Evolutionary conservation across 352 stramenopile genomes (phyloP), one percentile per base, ranked within the genome.

Genomic region (Phytophthora cactorum): DNA sequence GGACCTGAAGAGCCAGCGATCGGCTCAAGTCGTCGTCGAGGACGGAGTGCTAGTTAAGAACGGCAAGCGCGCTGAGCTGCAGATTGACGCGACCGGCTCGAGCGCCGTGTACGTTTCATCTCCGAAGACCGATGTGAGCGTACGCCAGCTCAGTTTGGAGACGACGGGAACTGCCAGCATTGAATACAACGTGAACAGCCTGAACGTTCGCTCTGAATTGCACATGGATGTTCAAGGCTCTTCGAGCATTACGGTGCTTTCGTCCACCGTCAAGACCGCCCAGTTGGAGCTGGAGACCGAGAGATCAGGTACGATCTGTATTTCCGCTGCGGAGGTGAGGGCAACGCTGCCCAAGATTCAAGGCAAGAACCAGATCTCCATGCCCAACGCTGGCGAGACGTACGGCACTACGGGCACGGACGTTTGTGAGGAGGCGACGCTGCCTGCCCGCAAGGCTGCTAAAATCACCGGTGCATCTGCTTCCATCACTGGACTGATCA

Each of bases 71-170:
- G n/a, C 47, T 27, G 52, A 69, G 14, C 44, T 73, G 15, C 28
- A 59, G 49, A 70, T 77, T 36, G 50, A 77, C 2, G 53, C 57
- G 2, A 47, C n/a, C 11, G 53, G 56, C 10, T 69, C 58, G 2
- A 72, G 63, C 38, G 27, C 49, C 8, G 64, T 77, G 9, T 73
- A 55, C 41, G 64, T 77, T n/a, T 63, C 58, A 22, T 15, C 60
- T 11, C 57, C 53, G 0, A 46, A 62, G 14, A 38, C 69, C 9
- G 15, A 55, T n/a, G 51, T 70, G 46, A 73, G 44, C 12, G 25
- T 77, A 34, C n/a, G 32, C 5, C 4, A 60, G 31, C 58, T 77
- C 5, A 66, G 52, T 29, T 34, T 68, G 17, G 52, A 69, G 28
- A 45, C 66, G 10, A 66, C 53, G 0, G 59, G 49, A 32, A 55